Evolutionary conservation across 768 basidiomycete species (phyloP), one percentile per base, ranked within the genome.

Genomic region (Saitozyma sp.): DNA sequence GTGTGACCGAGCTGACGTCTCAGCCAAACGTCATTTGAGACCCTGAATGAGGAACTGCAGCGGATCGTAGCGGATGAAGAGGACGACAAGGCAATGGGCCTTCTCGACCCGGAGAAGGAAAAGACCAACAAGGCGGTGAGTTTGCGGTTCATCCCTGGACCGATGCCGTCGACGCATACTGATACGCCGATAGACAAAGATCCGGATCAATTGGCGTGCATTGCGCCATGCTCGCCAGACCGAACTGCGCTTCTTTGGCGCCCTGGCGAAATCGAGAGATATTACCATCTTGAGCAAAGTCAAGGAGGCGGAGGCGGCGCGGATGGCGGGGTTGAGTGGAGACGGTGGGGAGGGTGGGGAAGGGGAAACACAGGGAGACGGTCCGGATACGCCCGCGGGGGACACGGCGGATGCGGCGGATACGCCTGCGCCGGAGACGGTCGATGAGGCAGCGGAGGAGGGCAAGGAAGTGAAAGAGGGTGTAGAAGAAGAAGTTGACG

Each of bases 71-170:
- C 38, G 60, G 72, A 69, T 13, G 67, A 67, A n/a, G 71, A 70
- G 50, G 74, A 75, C 51, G 69, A 73, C 48, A 58, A 62, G 51
- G 67, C 74, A 1, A 69, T 73, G 68, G 71, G 69, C 6, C 29
- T 29, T 29, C 29, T 29, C 29, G 29, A 29, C 29, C 29, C 29
- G 29, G 29, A 29, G 29, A 29, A 29, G 29, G 29, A 29, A 58
- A n/a, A 29, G 71, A 72, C 42, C 59, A 51, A 10, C 20, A 59
- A 9, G 52, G 60, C 17, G 69, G 66, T 11, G 58, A 57, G 5
- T 38, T 54, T 20, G 62, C 62, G 8, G 49, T 62, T 10, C 62
- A 61, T 54, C 55, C 56, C 16, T 67, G 66, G 51, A 14, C 46
- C 10, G 51, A 42, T 41, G 9, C 41, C 14, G 46, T 13, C 48